Base-by-base conservation (phyloP, 306 rosid species). In the Mucuna pruriens region DNA sequence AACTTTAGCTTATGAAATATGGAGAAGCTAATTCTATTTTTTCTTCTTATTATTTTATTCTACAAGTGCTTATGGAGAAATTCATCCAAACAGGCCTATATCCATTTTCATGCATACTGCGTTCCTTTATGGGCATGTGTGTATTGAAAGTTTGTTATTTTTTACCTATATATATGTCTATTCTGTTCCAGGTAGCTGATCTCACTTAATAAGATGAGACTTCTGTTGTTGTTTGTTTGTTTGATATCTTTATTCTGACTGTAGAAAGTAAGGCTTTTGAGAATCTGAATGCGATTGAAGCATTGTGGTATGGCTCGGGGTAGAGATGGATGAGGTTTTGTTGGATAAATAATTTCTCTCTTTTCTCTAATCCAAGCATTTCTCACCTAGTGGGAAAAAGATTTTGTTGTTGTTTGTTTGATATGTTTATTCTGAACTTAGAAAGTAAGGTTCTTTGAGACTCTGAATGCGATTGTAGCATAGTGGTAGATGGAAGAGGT, bases 301-400 rank as follows among this genome's bases (percentile, higher is more conserved):
- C 12, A 9, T 76, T 3, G 64, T 75, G 49, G 17, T 63, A 16
- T 2, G 8, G 22, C 48, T 82, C n/a, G 0, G 1, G 25, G 38
- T 17, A 54, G 48, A 36, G 46, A 46, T 26, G 15, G 39, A 49
- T 23, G 78, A 60, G 71, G 13, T 58, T 78, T 74, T 20, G 66
- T 29, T 65, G 62, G 66, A 33, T 40, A 68, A 58, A 62, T 39
- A 42, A 10, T 42, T 33, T 17, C 33, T 6, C 25, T 40, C 31
- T 26, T 79, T 68, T 74, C 33, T 79, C 79, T 78, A 69, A 74
- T 55, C 69, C 44, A 10, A 17, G 44, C 22, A 9, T 78, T 78
- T 83, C 29, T n/a, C n/a, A n/a, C n/a, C n/a, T n/a, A n/a, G n/a
- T n/a, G n/a, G n/a, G n/a, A n/a, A n/a, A n/a, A n/a, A n/a, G n/a